Evolutionary conservation across 208 protist genomes (phyloP).

Genomic region (Trypanosoma vivax): DNA sequence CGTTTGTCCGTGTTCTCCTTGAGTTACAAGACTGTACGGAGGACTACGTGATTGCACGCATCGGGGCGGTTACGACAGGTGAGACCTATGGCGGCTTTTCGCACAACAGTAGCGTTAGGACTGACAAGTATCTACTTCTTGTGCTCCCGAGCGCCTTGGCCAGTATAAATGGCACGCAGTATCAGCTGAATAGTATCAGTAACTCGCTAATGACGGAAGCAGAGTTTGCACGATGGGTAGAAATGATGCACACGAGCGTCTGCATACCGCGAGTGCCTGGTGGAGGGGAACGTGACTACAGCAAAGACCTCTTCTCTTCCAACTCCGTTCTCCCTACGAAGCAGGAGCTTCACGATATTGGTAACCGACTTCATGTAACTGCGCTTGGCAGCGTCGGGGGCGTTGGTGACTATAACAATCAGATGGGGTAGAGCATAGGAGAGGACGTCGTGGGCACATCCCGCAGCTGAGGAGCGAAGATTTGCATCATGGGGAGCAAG

Average conservation of each 20-base stretch:
- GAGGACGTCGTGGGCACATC: too few species aligned
- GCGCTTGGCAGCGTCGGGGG: too few species aligned
- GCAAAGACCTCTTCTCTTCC: neutral
- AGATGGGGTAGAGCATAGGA: too few species aligned
- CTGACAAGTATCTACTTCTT: slow-evolving; percentile 49
- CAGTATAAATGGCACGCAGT: slow-evolving; percentile 61
- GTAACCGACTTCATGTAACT: too few species aligned
- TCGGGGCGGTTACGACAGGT: slow-evolving; percentile 34
- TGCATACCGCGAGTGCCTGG: neutral
- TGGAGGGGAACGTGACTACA: neutral
- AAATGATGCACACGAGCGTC: slow-evolving; percentile 25
- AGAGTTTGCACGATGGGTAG: slow-evolving; percentile 67
- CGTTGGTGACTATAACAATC: too few species aligned
- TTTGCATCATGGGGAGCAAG: too few species aligned
- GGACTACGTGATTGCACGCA: slow-evolving; percentile 67
- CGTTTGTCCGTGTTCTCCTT: slow-evolving; percentile 71
- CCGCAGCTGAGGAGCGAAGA: too few species aligned
- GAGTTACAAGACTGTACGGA: slow-evolving; percentile 43
- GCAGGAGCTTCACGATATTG: too few species aligned
- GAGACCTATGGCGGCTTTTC: slow-evolving; percentile 71
- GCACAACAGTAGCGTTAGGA: slow-evolving; percentile 26
- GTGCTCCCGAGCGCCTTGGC: slow-evolving; percentile 44
- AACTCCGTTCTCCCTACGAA: too few species aligned
- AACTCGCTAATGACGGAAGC: slow-evolving; percentile 64
- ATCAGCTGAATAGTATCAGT: slow-evolving; percentile 80